Percentiles rank a stretch among this genome's conserved stretches.
Conservation (phyloP, 768 basidiomycete genomes). For the Lactifluus subvellereus region DNA sequence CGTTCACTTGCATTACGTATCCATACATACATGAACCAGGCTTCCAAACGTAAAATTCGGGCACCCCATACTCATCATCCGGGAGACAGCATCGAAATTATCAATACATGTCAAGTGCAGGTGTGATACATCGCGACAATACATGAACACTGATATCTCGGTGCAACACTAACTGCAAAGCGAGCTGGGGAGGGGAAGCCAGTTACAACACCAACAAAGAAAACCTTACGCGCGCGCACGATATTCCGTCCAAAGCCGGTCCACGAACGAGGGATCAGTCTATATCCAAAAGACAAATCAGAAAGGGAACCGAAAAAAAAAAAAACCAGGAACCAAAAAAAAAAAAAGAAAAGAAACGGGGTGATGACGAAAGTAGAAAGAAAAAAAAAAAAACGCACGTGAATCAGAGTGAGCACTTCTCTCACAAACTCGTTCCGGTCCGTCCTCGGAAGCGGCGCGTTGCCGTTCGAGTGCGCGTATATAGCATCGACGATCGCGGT, state of each 20-base stretch:
- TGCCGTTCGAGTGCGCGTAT: constrained; percentile 14
- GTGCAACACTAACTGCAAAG: background rate
- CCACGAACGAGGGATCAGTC: constrained; percentile 64
- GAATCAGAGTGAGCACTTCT: constrained; percentile 66
- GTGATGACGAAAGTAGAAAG: no score
- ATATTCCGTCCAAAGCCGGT: constrained; percentile 54
- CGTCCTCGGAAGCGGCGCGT: constrained; percentile 5
- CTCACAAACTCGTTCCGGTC: constrained; percentile 43
- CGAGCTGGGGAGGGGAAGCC: background rate
- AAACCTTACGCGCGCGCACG: constrained; percentile 5
- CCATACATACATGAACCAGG: no score
- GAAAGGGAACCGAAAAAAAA: background rate
- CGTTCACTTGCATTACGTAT: no score
- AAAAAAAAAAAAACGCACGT: constrained; percentile 22
- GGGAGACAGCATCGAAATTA: constrained; percentile 1
- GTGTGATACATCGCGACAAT: constrained; percentile 18
- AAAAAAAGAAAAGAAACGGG: background rate
- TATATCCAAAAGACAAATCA: constrained; percentile 32
- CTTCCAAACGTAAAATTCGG: background rate
- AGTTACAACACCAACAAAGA: background rate
- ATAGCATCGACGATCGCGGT: constrained; percentile 21
- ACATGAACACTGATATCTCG: constrained; percentile 15
- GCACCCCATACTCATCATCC: background rate
- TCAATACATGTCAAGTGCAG: constrained; percentile 11
- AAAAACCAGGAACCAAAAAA: no score